A percentile compares a stretch with the other conserved stretches of the same genome.
Conservation (phyloP, 208 protist genomes). For the Trypanosoma vivax region DNA sequence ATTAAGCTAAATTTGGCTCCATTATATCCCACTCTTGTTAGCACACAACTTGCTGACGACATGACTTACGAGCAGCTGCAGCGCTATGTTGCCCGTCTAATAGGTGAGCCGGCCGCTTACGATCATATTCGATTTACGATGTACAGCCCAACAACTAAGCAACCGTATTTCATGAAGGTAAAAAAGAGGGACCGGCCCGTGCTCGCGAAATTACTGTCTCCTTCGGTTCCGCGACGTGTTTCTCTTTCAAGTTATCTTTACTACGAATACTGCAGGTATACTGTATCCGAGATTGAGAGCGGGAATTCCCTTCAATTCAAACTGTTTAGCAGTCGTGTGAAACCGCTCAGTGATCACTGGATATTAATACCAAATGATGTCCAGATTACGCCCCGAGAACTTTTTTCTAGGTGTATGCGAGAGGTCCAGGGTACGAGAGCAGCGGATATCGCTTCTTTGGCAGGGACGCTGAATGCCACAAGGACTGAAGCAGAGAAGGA, state of each 20-base stretch:
- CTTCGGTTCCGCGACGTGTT: constrained; percentile 31
- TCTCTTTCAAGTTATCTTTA: constrained; percentile 62
- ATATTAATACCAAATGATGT: constrained; percentile 65
- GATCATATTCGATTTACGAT: constrained; percentile 83
- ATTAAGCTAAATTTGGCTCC: constrained; percentile 67
- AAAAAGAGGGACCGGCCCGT: constrained; percentile 63
- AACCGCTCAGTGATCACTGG: constrained; percentile 70
- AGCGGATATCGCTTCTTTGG: constrained; percentile 12
- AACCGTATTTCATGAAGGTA: constrained; percentile 86
- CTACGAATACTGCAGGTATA: constrained; percentile 87
- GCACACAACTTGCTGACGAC: constrained; percentile 62
- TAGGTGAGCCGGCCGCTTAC: constrained; percentile 60
- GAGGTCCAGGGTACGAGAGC: constrained; percentile 42
- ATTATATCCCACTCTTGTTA: constrained; percentile 54
- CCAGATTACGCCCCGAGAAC: constrained; percentile 44
- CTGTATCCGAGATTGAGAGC: constrained; percentile 73
- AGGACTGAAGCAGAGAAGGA: constrained; percentile 17
- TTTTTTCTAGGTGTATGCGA: constrained; percentile 60
- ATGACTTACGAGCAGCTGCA: constrained; percentile 89
- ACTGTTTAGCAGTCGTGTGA: constrained; percentile 62
- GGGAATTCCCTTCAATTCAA: constrained; percentile 87
- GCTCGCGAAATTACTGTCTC: constrained; percentile 64
- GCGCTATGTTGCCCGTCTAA: constrained; percentile 66
- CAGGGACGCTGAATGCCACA: constrained; percentile 7
- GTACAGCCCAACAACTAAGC: constrained; percentile 77